Base-by-base conservation (phyloP, 257 asterid species). In the Ballota nigra region DNA sequence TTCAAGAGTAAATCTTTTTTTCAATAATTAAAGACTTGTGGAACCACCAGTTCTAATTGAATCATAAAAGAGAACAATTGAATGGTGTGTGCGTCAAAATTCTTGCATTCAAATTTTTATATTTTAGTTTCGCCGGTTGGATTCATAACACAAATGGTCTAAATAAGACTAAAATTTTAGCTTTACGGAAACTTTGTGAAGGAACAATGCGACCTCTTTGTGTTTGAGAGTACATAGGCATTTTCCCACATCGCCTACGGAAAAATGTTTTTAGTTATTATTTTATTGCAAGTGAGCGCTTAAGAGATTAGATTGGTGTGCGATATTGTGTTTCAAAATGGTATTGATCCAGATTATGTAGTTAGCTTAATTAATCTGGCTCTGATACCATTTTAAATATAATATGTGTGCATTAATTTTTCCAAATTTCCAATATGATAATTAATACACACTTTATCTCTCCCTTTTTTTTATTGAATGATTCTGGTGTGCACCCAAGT, bases 381-480 rank as follows among this genome's bases (percentile, higher is more conserved):
- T 74, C 74, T 45, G 74, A 77, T 70, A 81, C 82, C 78, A 81
- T 70, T 81, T 81, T 81, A 81, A 81, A 60, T 77, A 55, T 66
- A 51, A 74, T 61, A 73, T 4, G 12, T n/a, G 2, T 45, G 4
- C 9, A 45, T 45, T n/a, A 5, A 45, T 43, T 40, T 33, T 33
- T 33, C 5, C 0, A 29, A 0, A 29, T 29, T 1, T n/a, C n/a
- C n/a, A 29, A 29, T 29, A 29, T 6, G 3, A 3, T 2, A n/a
- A n/a, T n/a, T n/a, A n/a, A n/a, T n/a, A n/a, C n/a, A n/a, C n/a
- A n/a, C n/a, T n/a, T n/a, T n/a, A n/a, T n/a, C n/a, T n/a, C n/a
- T n/a, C n/a, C n/a, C n/a, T n/a, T n/a, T n/a, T n/a, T n/a, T n/a
- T n/a, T n/a, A n/a, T n/a, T n/a, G n/a, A n/a, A n/a, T n/a, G n/a